Conservation (phyloP, 1,284 basidiomycete species). For the Trichosporon asahii region DNA sequence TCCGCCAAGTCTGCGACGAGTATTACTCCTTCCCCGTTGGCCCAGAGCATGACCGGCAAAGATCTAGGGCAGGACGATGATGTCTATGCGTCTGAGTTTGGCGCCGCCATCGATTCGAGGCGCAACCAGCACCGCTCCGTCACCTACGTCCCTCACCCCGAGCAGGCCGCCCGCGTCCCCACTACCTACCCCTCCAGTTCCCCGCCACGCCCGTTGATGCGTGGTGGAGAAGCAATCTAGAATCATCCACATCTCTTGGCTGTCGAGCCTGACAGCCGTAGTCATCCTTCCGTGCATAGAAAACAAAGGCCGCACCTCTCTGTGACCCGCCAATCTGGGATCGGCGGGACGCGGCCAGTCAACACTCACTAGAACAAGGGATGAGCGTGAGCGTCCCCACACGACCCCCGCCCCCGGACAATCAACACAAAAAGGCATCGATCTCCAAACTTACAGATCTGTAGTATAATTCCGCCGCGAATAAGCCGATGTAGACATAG, state of each 20-base stretch:
- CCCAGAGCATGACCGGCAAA: neutral
- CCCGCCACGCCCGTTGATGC: neutral
- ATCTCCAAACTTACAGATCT: neutral
- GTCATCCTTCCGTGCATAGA: neutral
- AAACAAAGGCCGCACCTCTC: neutral
- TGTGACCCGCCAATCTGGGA: neutral
- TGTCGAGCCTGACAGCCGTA: neutral
- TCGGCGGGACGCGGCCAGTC: neutral
- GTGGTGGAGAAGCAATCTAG: neutral
- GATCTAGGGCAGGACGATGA: neutral
- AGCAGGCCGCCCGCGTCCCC: neutral
- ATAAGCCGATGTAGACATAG: neutral
- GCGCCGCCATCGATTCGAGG: neutral
- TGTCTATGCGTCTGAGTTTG: neutral
- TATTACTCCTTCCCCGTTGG: neutral
- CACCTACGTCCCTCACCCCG: neutral
- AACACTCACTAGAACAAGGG: neutral
- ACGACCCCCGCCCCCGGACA: neutral
- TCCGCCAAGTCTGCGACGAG: slow-evolving; percentile 2
- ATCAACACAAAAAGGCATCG: neutral
- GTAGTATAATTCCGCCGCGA: neutral
- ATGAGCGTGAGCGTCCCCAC: neutral
- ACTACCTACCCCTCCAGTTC: neutral
- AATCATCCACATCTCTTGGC: neutral
- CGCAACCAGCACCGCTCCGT: neutral